Base-by-base conservation (phyloP, 805 yeast species). In the Candida sonorensis region DNA sequence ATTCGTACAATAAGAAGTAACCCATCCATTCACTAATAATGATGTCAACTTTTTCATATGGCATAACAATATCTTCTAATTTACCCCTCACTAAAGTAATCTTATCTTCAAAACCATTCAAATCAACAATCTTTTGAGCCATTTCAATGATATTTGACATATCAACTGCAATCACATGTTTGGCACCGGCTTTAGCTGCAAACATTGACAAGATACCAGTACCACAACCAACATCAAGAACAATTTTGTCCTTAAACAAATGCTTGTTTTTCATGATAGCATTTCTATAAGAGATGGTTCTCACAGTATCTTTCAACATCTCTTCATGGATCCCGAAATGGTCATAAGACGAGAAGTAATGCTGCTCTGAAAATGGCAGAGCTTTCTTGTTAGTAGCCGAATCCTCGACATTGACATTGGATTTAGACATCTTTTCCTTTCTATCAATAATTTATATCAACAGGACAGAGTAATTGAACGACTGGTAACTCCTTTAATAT, bases 21-120 rank as follows among this genome's bases (percentile, higher is more conserved):
- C 99, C 99, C 99, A 92, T 92, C 99, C 99, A 92, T 61, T 92
- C 99, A 42, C 92, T 79, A 39, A 92, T 79, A 45, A 92, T 92
- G 48, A 92, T 90, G 57, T 92, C 99, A 34, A 92, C 99, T 55
- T 82, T 67, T 35, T 77, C 77, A 44, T 71, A 88, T 24, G 97
- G 97, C 46, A 92, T 66, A 27, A 59, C 70, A 35, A 94, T 84
- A 51, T 92, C 98, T 64, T 92, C 99, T 60, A 92, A 69, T 54
- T 92, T 92, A 29, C 98, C 98, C 59, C 82, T 81, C 32, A 90
- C 61, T 37, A 90, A 64, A 22, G 97, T 88, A 55, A 92, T 86
- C 52, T 82, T 82, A 60, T 85, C 94, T 29, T 72, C 66, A 39
- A 82, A 75, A 2, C 96, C 97, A 54, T 92, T 92, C 42, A 83